Evolutionary conservation across 2,329 filamentous ascomycete genomes (phyloP), one percentile per base, ranked within the genome.

Genomic region (Microdochium trichocladiopsis): DNA sequence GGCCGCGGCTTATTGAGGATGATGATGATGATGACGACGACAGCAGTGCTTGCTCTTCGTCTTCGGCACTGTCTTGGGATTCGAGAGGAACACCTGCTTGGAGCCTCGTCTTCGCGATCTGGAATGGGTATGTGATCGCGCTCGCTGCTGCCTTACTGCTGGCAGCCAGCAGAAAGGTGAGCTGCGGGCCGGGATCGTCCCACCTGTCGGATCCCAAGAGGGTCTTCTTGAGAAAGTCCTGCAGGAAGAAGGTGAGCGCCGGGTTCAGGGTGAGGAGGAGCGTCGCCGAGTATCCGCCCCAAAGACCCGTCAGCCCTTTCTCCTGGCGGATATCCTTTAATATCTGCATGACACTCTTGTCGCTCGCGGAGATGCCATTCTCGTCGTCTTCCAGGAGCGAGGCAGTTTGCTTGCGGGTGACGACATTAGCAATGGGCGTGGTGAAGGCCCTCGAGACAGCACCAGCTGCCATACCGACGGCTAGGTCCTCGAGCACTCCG

Each of bases 271-370:
- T 92, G 50, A 95, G 71, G 37, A 96, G 77, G 53, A 95, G 68
- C 22, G 81, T 86, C 2, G 90, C 90, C 21, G 87, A 89, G 66
- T 95, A 95, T 0, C 91, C 91, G 0, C 90, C 86, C 92, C 91
- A 96, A 61, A 96, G 86, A 2, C 90, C 90, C 47, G 74, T 64
- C 10, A 91, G 54, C 0, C 91, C 90, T 59, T 86, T 87, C 64
- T 93, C 86, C 2, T 72, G 62, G 41, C 74, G 71, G 54, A 95
- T 92, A 43, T 80, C 75, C 1, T 72, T 67, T 18, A 85, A 76
- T 25, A 90, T 88, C 50, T 86, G 76, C 25, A 67, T 60, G 3
- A 82, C 75, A 54, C 65, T 76, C 57, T 61, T 66, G 60, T 67
- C 23, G 65, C 58, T 25, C 63, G 60, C 36, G 59, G 61, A 49